These are phyloP conservation scores for Neophaeococcomyces aloes DNA, from an alignment of 2,329 filamentous ascomycete genomes.

Conservation along the genomic window DNA sequence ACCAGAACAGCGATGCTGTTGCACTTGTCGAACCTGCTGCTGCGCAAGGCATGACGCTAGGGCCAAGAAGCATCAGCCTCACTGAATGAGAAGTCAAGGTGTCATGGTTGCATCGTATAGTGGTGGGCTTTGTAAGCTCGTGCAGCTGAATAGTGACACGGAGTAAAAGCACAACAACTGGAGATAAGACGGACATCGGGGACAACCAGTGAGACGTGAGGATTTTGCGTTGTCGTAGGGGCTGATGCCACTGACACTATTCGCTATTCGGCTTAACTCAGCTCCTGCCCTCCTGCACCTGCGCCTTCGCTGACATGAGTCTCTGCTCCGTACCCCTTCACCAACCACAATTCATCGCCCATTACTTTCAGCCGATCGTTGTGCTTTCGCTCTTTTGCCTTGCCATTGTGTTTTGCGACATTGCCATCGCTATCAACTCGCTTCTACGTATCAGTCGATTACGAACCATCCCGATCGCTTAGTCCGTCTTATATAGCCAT, in stretches of 20 bases:
- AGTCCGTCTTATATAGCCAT: too few relatives aligned
- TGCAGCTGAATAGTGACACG: too few relatives aligned
- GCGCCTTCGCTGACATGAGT: conserved; percentile 9
- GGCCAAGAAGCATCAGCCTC: too few relatives aligned
- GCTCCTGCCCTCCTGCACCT: conserved; percentile 7
- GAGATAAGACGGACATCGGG: neutral
- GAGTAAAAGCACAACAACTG: neutral
- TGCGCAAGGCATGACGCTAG: too few relatives aligned
- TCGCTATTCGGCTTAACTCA: conserved; percentile 4
- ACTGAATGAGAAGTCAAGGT: too few relatives aligned
- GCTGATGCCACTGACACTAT: neutral
- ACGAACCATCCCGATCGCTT: neutral
- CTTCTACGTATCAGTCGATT: neutral
- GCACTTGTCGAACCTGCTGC: too few relatives aligned
- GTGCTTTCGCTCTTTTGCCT: neutral
- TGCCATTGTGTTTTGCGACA: neutral
- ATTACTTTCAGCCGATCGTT: conserved; percentile 5
- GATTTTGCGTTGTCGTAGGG: too few relatives aligned
- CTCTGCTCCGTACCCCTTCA: conserved; percentile 9
- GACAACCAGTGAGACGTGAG: neutral
- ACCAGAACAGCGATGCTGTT: too few relatives aligned
- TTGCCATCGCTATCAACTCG: neutral
- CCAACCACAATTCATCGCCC: neutral
- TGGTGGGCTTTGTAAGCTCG: too few relatives aligned
- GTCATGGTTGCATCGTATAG: too few relatives aligned